Percentiles rank a stretch among this genome's conserved stretches.
Evolutionary conservation across 495 filamentous ascomycete species (phyloP).

Genomic region (Talaromyces thailandensis): DNA sequence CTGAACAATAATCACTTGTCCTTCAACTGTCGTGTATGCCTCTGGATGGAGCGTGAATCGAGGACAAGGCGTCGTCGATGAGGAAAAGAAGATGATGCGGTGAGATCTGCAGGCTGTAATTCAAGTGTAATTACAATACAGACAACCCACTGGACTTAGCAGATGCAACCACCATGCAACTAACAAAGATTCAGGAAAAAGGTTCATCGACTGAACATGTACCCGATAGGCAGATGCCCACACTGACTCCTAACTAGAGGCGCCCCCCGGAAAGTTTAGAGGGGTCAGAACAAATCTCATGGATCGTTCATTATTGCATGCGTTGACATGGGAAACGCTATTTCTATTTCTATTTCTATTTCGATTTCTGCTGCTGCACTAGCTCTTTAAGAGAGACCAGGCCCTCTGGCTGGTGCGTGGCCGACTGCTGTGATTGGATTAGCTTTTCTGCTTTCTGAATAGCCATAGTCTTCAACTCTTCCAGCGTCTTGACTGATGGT

Average conservation of each 20-base stretch:
- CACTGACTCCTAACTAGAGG: not conserved
- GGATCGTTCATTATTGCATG: not conserved
- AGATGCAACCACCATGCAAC: not conserved
- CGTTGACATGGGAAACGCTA: not conserved
- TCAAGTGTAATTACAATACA: not conserved
- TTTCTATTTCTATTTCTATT: not conserved
- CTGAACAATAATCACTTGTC: not conserved
- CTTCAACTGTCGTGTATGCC: not conserved
- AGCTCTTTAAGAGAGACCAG: not conserved
- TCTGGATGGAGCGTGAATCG: too few relatives aligned
- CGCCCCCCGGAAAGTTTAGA: not conserved
- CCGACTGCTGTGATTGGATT: conserved; percentile 48
- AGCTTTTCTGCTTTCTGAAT: conserved; percentile 69
- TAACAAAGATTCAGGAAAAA: not conserved
- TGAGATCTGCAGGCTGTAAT: not conserved
- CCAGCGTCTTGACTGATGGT: conserved; percentile 43
- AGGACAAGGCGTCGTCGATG: not conserved
- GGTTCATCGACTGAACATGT: not conserved
- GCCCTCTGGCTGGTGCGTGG: not conserved
- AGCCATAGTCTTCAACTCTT: conserved; percentile 62
- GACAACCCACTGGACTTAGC: not conserved
- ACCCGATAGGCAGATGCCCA: not conserved
- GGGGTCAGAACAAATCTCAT: not conserved
- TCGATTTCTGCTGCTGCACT: conserved; percentile 4
- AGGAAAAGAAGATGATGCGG: not conserved